phyloP scores from a whole-genome alignment of 345 rosid genomes.

The Euphorbia lathyris region DNA sequence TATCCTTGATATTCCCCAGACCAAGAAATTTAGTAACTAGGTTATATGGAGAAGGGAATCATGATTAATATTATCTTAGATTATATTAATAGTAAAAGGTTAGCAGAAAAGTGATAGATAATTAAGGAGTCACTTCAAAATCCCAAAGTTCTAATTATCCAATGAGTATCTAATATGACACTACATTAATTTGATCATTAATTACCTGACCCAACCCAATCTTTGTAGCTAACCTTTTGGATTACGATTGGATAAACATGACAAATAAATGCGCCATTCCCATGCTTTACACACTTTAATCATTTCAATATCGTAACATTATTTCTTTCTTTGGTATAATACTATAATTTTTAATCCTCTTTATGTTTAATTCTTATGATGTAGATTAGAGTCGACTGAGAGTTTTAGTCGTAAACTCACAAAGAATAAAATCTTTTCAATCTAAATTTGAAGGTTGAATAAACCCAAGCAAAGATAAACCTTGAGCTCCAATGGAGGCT shows the following conservation, averaged over 20 bases:
- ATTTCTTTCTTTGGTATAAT: not conserved
- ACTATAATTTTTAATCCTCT: not conserved
- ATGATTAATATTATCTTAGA: too few relatives aligned
- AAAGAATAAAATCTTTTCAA: too few relatives aligned
- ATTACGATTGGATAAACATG: not conserved
- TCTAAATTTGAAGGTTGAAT: too few relatives aligned
- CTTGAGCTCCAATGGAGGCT: too few relatives aligned
- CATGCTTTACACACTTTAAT: not conserved
- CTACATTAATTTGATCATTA: not conserved
- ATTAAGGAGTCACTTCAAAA: not conserved
- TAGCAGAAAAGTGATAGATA: too few relatives aligned
- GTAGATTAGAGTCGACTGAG: too few relatives aligned
- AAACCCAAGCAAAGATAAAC: too few relatives aligned
- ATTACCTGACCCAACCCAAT: not conserved
- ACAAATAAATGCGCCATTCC: not conserved
- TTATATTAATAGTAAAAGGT: too few relatives aligned
- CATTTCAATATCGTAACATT: not conserved
- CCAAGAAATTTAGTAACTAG: too few relatives aligned
- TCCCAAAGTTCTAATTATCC: constrained; percentile 1
- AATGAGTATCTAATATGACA: not conserved
- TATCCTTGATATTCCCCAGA: too few relatives aligned
- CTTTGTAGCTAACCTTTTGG: not conserved
- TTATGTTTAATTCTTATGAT: not conserved
- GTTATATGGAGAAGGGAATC: too few relatives aligned
- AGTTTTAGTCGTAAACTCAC: too few relatives aligned